Evolutionary conservation across 345 rosid genomes (phyloP).

Genomic region (Schrenkiella parvula): DNA sequence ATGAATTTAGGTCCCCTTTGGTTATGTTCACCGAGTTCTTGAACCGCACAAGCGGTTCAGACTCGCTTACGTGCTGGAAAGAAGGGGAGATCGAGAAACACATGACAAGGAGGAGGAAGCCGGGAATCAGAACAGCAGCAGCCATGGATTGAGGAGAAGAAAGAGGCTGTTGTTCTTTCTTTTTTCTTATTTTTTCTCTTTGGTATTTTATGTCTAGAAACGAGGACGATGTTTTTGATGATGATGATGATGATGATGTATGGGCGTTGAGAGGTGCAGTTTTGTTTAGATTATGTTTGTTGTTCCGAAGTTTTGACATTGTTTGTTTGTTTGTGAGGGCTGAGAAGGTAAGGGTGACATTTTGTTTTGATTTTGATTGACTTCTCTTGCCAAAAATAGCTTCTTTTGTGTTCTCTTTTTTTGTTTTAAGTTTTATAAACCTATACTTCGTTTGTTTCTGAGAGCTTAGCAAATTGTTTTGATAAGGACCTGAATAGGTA

Average conservation of each 20-base stretch:
- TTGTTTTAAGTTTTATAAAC: neutral
- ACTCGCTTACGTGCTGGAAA: constrained; percentile 20
- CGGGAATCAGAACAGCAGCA: constrained; percentile 17
- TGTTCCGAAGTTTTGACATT: constrained; percentile 27
- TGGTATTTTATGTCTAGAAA: neutral
- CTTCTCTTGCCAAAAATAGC: constrained; percentile 21
- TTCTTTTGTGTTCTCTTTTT: neutral
- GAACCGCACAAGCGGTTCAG: constrained; percentile 29
- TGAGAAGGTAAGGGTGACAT: constrained; percentile 6
- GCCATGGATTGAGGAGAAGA: constrained; percentile 28
- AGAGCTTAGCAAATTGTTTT: neutral
- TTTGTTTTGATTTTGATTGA: neutral
- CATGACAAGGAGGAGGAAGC: neutral
- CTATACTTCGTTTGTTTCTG: neutral
- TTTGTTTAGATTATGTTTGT: constrained; percentile 29
- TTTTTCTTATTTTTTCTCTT: neutral
- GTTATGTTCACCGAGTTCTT: constrained; percentile 27
- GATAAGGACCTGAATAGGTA: neutral
- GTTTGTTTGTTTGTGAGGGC: constrained; percentile 28
- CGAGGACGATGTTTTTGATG: constrained; percentile 2
- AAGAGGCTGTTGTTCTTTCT: constrained; percentile 19
- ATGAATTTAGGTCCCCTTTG: constrained; percentile 43
- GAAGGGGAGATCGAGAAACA: constrained; percentile 30
- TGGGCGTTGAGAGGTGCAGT: constrained; percentile 3
- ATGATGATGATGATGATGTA: neutral